Conservation (phyloP, 2,329 filamentous ascomycete species). For the Gaeumannomyces sp. region DNA sequence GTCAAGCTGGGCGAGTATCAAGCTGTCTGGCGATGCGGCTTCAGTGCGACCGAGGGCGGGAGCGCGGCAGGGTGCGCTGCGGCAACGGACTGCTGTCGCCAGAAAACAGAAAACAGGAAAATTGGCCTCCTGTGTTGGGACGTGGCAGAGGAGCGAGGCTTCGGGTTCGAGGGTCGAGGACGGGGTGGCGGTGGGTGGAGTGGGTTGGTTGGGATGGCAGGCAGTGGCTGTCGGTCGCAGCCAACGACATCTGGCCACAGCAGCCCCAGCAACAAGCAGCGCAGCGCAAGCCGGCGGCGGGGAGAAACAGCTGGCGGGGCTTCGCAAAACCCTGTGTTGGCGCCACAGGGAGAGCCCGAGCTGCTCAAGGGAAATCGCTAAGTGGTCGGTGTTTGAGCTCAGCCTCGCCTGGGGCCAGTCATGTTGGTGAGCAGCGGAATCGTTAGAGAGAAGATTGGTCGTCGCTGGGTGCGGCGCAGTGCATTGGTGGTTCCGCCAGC, state of each 20-base stretch:
- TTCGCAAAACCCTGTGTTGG: not conserved
- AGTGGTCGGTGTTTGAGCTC: not conserved
- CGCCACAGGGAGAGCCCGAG: no score
- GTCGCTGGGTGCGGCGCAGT: not conserved
- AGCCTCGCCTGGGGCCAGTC: not conserved
- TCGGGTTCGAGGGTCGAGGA: not conserved
- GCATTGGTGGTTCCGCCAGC: not conserved
- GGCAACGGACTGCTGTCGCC: no score
- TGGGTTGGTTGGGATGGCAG: not conserved
- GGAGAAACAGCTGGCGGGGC: not conserved
- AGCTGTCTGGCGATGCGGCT: not conserved
- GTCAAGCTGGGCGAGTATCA: not conserved
- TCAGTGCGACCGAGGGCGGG: not conserved
- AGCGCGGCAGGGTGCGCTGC: not conserved
- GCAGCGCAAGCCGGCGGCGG: no score
- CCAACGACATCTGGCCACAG: not conserved
- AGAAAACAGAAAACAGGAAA: not conserved
- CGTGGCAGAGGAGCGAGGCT: not conserved
- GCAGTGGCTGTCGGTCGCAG: not conserved
- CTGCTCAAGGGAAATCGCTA: not conserved
- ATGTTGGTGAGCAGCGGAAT: not conserved
- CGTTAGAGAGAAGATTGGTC: not conserved
- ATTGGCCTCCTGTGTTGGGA: constrained; percentile 2
- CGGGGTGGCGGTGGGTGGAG: not conserved
- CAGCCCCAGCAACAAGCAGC: not conserved